Percentiles rank a stretch among this genome's conserved stretches.
phyloP scores from a whole-genome alignment of 805 yeast genomes.

The Ogataea chonburiensis region DNA sequence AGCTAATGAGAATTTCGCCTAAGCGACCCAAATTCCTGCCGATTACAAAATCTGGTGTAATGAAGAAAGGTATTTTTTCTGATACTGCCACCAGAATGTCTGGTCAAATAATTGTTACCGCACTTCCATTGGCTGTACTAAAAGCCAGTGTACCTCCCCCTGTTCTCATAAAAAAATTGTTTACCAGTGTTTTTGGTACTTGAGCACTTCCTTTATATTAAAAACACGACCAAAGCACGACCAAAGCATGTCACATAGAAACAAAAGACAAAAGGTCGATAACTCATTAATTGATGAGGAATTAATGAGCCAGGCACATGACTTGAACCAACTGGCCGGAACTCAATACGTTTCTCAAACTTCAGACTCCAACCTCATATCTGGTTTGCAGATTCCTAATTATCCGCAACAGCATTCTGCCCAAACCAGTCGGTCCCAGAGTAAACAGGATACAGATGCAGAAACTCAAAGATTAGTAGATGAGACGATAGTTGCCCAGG shows the following conservation, averaged over 20 bases:
- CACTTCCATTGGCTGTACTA: no score
- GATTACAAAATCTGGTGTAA: no score
- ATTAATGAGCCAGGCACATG: slow-evolving; percentile 23
- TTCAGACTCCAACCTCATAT: slow-evolving; percentile 20
- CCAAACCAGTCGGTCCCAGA: slow-evolving; percentile 7
- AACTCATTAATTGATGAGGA: slow-evolving; percentile 26
- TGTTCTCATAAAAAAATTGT: slow-evolving; percentile 6
- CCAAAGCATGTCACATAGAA: slow-evolving; percentile 19
- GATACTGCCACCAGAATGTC: slow-evolving; percentile 1
- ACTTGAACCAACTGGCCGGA: slow-evolving; percentile 17
- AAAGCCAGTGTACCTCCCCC: no score
- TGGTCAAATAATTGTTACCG: no score
- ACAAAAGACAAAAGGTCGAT: slow-evolving; percentile 26
- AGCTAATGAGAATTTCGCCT: no score
- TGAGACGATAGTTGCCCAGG: slow-evolving; percentile 23
- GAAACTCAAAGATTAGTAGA: slow-evolving; percentile 21
- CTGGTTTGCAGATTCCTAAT: slow-evolving; percentile 18
- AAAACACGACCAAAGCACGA: slow-evolving; percentile 11
- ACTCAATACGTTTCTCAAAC: slow-evolving; percentile 19
- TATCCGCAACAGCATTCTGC: slow-evolving; percentile 15
- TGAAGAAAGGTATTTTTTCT: no score
- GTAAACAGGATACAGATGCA: slow-evolving; percentile 14
- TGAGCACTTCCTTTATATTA: slow-evolving; percentile 22
- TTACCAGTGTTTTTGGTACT: slow-evolving; percentile 17
- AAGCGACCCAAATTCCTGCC: no score